Evolutionary conservation across 179 eudicot genomes (phyloP).

Genomic region (Silene noctiflora): DNA sequence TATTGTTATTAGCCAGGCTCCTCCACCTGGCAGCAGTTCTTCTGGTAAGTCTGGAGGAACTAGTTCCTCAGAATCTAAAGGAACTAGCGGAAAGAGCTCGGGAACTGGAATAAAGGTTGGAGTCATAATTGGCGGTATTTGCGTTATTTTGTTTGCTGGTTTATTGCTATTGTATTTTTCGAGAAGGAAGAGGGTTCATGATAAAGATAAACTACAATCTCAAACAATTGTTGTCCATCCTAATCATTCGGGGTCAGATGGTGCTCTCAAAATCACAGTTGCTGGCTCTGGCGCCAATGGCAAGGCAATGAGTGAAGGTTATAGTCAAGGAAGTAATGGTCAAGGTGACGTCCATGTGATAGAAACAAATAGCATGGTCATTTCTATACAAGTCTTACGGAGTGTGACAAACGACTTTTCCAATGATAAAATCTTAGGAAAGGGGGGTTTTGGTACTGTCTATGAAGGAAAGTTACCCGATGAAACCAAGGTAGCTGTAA

Average conservation of each 20-base stretch:
- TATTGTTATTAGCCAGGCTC: constrained; percentile 20
- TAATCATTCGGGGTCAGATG: constrained; percentile 34
- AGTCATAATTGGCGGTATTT: constrained; percentile 25
- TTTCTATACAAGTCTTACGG: constrained; percentile 42
- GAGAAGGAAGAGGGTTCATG: constrained; percentile 29
- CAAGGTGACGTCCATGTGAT: constrained; percentile 39
- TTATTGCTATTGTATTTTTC: constrained; percentile 27
- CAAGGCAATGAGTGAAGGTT: constrained; percentile 21
- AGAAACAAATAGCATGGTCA: constrained; percentile 42
- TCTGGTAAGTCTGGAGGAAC: constrained; percentile 20
- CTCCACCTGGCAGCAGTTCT: constrained; percentile 24
- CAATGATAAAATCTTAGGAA: constrained; percentile 36
- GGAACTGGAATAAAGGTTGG: constrained; percentile 33
- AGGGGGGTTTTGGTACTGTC: constrained; percentile 46
- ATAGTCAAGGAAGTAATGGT: constrained; percentile 29
- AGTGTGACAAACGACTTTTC: constrained; percentile 43
- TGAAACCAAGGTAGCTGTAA: constrained; percentile 43
- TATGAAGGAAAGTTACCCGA: constrained; percentile 46
- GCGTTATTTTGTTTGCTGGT: constrained; percentile 20
- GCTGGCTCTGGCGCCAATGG: constrained; percentile 26
- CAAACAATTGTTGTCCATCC: constrained; percentile 43
- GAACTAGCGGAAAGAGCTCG: constrained; percentile 17
- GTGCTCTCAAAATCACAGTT: constrained; percentile 36
- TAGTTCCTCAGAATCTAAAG: constrained; percentile 6
- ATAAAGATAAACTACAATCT: constrained; percentile 20